Conservation (phyloP, 257 asterid genomes). For the Parsonsia alboflavescens region DNA sequence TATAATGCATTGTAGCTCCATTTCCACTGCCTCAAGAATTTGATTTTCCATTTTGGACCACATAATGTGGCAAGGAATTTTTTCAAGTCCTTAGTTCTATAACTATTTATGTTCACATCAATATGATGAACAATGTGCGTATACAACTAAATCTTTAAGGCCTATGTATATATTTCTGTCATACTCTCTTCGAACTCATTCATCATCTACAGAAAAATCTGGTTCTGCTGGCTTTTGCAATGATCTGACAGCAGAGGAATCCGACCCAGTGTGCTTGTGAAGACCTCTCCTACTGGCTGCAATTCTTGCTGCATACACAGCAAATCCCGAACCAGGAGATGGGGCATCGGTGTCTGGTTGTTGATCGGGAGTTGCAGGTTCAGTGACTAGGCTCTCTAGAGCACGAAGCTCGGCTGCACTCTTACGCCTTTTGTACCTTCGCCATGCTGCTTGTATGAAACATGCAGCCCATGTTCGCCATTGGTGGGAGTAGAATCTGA, state of each 20-base stretch:
- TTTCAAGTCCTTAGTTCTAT: not conserved
- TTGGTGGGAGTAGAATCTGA: conserved; percentile 90
- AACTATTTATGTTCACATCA: conserved; percentile 1
- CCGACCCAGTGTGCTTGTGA: conserved; percentile 47
- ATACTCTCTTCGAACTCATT: conserved; percentile 18
- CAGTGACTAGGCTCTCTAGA: conserved; percentile 29
- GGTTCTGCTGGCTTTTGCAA: conserved; percentile 88
- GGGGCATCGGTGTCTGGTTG: conserved; percentile 7
- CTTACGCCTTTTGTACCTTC: conserved; percentile 59
- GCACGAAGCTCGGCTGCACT: conserved; percentile 47
- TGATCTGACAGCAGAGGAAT: conserved; percentile 39
- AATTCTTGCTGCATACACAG: conserved; percentile 47
- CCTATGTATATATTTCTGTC: not conserved
- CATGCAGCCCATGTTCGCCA: conserved; percentile 96
- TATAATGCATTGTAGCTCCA: not conserved
- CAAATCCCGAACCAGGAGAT: conserved; percentile 32
- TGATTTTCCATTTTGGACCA: not conserved
- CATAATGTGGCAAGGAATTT: not conserved
- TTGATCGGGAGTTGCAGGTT: conserved; percentile 10
- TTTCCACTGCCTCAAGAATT: not conserved
- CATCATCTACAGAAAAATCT: conserved; percentile 79
- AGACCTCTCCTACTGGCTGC: conserved; percentile 50
- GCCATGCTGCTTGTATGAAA: conserved; percentile 87
- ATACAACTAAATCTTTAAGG: conserved; percentile 8
- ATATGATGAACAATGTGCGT: conserved; percentile 7